These are phyloP conservation scores for Elaphomyces granulatus DNA, from an alignment of 495 filamentous ascomycete species.

Conservation along the genomic window DNA sequence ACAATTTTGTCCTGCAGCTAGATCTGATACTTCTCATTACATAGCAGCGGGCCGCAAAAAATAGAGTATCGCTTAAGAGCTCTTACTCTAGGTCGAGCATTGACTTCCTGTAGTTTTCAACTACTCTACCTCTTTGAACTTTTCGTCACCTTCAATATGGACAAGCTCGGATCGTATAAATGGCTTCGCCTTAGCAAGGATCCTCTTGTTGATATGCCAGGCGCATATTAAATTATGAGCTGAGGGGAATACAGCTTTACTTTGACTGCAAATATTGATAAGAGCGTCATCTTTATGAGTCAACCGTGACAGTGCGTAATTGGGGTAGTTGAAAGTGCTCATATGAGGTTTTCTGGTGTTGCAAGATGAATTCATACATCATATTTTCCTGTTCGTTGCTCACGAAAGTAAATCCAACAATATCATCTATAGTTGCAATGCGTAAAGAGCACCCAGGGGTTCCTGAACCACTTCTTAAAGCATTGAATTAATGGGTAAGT, in stretches of 20 bases:
- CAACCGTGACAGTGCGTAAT: too few species aligned
- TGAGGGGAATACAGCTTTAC: background rate
- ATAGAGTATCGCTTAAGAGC: too few species aligned
- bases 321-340: background rate
- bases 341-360: background rate
- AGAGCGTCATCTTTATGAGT: slow-evolving; percentile 3
- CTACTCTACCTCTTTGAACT: background rate
- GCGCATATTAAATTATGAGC: slow-evolving; percentile 1
- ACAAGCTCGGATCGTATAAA: background rate
- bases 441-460: slow-evolving; percentile 1
- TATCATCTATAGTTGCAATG: slow-evolving; percentile 9
- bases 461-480: background rate
- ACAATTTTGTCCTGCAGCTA: too few species aligned
- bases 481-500: background rate
- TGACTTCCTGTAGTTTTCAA: background rate
- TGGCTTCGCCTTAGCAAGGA: background rate
- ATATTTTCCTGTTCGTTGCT: background rate
- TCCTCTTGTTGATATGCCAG: slow-evolving; percentile 3
- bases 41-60: too few species aligned
- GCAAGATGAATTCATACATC: background rate
- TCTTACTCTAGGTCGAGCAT: background rate
- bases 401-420: slow-evolving; percentile 5
- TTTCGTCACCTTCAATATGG: background rate
- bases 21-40: too few species aligned
- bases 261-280: slow-evolving; percentile 1